phyloP scores from a whole-genome alignment of 2,329 filamentous ascomycete genomes.

The Intubia oerlemansii region DNA sequence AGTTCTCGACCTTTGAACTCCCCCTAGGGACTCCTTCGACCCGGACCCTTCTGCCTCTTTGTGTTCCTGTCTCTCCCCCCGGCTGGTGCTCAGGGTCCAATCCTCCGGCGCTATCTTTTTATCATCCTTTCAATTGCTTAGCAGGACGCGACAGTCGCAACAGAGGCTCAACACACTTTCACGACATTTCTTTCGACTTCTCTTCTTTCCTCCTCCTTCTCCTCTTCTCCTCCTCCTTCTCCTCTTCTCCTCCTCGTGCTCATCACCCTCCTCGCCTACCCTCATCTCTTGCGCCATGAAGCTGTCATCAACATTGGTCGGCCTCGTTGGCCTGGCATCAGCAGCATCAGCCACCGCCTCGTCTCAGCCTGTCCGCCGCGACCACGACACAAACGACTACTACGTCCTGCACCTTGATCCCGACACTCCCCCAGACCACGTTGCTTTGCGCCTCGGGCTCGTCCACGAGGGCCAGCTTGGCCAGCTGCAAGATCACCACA shows the following conservation, averaged over 20 bases:
- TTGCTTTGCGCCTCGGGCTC: slow-evolving; percentile 55
- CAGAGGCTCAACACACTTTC: no score
- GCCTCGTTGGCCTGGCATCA: slow-evolving; percentile 28
- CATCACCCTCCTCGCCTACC: background rate
- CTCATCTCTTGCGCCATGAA: slow-evolving; percentile 20
- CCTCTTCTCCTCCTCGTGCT: background rate
- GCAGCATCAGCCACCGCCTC: slow-evolving; percentile 18
- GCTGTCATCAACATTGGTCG: slow-evolving; percentile 25
- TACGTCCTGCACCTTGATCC: slow-evolving; percentile 73
- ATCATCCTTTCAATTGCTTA: no score
- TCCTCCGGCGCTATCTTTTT: no score
- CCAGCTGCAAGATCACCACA: slow-evolving; percentile 58
- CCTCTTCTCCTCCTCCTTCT: background rate
- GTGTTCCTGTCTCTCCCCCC: no score
- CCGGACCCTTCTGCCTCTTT: no score
- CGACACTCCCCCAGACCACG: slow-evolving; percentile 38
- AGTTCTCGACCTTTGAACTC: no score
- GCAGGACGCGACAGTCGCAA: no score
- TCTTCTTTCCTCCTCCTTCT: background rate
- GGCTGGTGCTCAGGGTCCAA: no score
- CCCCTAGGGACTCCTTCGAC: no score
- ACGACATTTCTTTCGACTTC: background rate
- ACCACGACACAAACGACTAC: slow-evolving; percentile 72
- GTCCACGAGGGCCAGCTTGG: slow-evolving; percentile 64
- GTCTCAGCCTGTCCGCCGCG: slow-evolving; percentile 32